A percentile compares a stretch with the other conserved stretches of the same genome.
Evolutionary conservation across 2,329 filamentous ascomycete species (phyloP).

Genomic region (Trichoderma sp.): DNA sequence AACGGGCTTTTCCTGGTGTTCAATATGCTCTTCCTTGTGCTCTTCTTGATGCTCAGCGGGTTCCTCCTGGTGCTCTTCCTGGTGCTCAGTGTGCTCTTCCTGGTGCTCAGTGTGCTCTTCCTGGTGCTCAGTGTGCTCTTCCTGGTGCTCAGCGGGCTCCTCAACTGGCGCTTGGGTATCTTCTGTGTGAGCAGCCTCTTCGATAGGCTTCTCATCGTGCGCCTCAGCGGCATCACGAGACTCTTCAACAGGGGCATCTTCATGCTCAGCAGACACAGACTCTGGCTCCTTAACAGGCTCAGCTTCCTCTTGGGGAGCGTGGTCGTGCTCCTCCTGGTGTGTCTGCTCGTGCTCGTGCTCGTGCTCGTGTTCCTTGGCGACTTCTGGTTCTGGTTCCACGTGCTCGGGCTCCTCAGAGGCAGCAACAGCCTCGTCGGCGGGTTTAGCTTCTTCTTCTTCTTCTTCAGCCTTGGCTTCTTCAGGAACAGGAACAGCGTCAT

Average conservation of each 20-base stretch:
- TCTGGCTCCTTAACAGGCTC: slow-evolving; percentile 16
- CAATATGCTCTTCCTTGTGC: no score
- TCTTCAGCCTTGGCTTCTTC: slow-evolving; percentile 24
- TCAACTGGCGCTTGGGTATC: slow-evolving; percentile 13
- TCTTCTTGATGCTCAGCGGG: no score
- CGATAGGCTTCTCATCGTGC: slow-evolving; percentile 24
- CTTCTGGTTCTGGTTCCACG: slow-evolving; percentile 7
- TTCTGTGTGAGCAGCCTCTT: slow-evolving; percentile 12
- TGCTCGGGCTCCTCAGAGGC: slow-evolving; percentile 21
- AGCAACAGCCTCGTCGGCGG: slow-evolving; percentile 19
- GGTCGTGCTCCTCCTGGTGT: not conserved
- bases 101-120: no score
- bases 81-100: no score
- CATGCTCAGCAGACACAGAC: slow-evolving; percentile 6
- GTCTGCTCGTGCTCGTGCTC: not conserved
- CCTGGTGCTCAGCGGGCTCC: not conserved
- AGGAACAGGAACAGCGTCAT: slow-evolving; percentile 8
- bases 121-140: not conserved
- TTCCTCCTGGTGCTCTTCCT: not conserved
- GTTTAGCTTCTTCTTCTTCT: slow-evolving; percentile 24
- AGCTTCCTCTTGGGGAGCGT: slow-evolving; percentile 1
- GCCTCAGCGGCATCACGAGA: slow-evolving; percentile 24
- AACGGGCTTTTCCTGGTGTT: not conserved
- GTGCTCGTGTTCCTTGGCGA: slow-evolving; percentile 13
- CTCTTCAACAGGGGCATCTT: slow-evolving; percentile 28